Evolutionary conservation across 495 filamentous ascomycete genomes (phyloP).

Genomic region (Lichenothelia convexa): DNA sequence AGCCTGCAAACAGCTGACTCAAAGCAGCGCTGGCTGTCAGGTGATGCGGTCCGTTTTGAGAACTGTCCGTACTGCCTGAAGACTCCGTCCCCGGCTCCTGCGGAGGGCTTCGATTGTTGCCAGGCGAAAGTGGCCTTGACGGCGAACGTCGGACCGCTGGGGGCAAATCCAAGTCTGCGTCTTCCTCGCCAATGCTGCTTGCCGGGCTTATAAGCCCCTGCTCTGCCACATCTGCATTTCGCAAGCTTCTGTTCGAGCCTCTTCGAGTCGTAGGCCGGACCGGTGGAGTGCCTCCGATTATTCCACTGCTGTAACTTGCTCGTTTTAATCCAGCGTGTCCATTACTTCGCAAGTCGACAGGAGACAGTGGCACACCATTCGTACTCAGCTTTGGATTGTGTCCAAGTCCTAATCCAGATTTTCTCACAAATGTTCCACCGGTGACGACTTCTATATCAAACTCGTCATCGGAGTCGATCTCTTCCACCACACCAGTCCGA

Average conservation of each 20-base stretch:
- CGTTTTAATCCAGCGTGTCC: constrained; percentile 16
- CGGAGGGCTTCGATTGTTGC: neutral
- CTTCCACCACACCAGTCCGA: constrained; percentile 85
- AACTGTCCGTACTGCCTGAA: neutral
- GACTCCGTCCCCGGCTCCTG: constrained; percentile 17
- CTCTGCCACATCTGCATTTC: constrained; percentile 34
- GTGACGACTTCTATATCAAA: constrained; percentile 86
- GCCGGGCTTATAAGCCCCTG: constrained; percentile 41
- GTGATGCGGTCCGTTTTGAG: constrained; percentile 9
- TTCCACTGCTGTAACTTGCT: constrained; percentile 36
- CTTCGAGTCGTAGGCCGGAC: constrained; percentile 27
- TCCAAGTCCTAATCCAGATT: constrained; percentile 46
- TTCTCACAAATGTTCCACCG: constrained; percentile 49
- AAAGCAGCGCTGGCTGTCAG: constrained; percentile 45
- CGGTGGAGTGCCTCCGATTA: constrained; percentile 15
- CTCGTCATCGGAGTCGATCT: constrained; percentile 92
- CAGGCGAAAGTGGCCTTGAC: constrained; percentile 11
- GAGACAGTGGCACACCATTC: constrained; percentile 32
- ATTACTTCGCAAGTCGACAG: constrained; percentile 22
- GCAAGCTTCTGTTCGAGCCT: constrained; percentile 22
- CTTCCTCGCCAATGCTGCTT: constrained; percentile 39
- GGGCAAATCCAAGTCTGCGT: constrained; percentile 35
- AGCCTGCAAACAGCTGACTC: constrained; percentile 52
- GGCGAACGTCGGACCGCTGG: constrained; percentile 17
- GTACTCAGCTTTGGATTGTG: constrained; percentile 48